phyloP scores from a whole-genome alignment of 2,329 filamentous ascomycete species.

The Colletotrichum eremochloae region DNA sequence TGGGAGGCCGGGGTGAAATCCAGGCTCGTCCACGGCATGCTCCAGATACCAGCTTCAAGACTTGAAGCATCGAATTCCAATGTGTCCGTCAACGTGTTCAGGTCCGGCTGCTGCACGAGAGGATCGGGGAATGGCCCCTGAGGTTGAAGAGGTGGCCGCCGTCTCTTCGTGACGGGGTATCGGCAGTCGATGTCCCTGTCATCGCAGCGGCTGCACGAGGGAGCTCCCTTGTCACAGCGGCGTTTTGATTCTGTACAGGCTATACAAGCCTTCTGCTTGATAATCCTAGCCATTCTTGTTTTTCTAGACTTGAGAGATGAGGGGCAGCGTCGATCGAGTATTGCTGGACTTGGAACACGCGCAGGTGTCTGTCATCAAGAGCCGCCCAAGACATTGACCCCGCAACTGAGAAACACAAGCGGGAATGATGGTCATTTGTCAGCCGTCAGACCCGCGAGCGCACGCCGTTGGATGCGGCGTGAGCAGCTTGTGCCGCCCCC shows the following conservation, averaged over 20 bases:
- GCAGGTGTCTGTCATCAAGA: neutral
- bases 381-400: neutral
- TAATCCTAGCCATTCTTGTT: neutral
- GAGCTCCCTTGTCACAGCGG: constrained; percentile 52
- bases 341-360: neutral
- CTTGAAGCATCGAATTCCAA: constrained; percentile 1
- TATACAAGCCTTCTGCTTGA: constrained; percentile 50
- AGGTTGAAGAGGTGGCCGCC: neutral
- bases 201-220: constrained; percentile 50
- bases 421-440: constrained; percentile 9
- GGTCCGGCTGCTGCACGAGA: neutral
- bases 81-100: neutral
- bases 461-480: neutral
- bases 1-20: neutral
- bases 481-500: neutral
- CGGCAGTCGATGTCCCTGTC: constrained; percentile 44
- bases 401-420: no score
- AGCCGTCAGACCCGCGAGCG: constrained; percentile 10
- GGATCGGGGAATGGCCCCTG: neutral
- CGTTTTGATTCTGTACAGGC: constrained; percentile 53
- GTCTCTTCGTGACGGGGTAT: constrained; percentile 41
- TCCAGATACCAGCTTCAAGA: constrained; percentile 3
- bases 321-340: neutral
- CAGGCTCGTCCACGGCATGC: constrained; percentile 16
- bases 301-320: no score